These are phyloP conservation scores for Globisporangium recalcitrans DNA, from an alignment of 352 stramenopile species.

Conservation along the genomic window DNA sequence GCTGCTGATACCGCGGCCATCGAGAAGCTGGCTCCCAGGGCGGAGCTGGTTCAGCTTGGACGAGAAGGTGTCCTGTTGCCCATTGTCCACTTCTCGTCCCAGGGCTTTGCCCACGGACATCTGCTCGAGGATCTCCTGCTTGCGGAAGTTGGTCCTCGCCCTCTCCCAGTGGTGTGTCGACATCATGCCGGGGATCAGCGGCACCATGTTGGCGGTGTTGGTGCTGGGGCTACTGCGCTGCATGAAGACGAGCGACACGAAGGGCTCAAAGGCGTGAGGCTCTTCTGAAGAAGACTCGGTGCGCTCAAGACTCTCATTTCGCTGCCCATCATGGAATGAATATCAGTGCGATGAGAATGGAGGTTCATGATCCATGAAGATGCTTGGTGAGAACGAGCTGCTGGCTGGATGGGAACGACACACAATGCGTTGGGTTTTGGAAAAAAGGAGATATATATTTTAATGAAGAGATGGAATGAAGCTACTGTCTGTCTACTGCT, in stretches of 20 bases:
- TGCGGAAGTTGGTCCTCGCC: conserved; percentile 45
- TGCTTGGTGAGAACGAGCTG: background rate
- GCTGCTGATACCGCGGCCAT: background rate
- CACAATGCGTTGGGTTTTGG: background rate
- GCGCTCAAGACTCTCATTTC: background rate
- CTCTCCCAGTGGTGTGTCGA: conserved; percentile 48
- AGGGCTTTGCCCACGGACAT: conserved; percentile 48
- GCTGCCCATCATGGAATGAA: background rate
- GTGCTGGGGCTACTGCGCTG: background rate
- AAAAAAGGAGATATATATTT: conserved; percentile 17
- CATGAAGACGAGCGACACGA: background rate
- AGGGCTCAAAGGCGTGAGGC: background rate
- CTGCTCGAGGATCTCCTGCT: conserved; percentile 54
- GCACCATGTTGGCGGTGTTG: conserved; percentile 11
- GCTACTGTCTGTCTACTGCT: conserved; percentile 10
- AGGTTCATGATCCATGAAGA: no score
- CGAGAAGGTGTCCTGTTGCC: conserved; percentile 4
- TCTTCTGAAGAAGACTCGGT: background rate
- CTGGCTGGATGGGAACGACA: no score
- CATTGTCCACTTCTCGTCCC: background rate
- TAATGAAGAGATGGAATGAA: conserved; percentile 14
- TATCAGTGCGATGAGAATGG: background rate
- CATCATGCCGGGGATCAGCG: conserved; percentile 51
- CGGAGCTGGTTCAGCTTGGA: conserved; percentile 18
- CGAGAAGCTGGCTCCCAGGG: background rate